Evolutionary conservation across 345 rosid genomes (phyloP), one percentile per base, ranked within the genome.

Genomic region (Camelina neglecta): DNA sequence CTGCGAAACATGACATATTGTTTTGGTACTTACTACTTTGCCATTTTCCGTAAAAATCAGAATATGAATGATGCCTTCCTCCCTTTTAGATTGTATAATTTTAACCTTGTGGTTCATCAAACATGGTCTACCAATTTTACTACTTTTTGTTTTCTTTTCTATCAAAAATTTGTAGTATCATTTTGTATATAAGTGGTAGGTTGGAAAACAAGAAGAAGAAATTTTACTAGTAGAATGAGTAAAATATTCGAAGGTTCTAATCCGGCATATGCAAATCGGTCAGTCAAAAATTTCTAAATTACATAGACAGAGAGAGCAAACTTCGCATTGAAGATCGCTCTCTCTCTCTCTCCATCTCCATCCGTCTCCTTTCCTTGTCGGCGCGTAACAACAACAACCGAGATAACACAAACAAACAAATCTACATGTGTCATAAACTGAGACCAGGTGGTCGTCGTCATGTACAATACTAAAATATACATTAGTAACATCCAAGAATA

Each of bases 381-480:
- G 66, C 51, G 65, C 18, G 42, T 35, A 38, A 47, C 49, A 65
- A 72, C 69, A 61, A 7, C 48, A 65, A 56, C 65, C 33, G 47
- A 73, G 33, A 73, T 20, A 55, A 35, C 49, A 23, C 29, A 60
- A 60, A 10, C 51, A 51, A 45, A 35, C 18, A 57, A n/a, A n/a
- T 8, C 23, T 45, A 7, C 53, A 62, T 62, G 54, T 62, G 76
- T 51, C 69, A 11, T 4, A 16, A 18, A 1, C 11, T 23, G 50
- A 58, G 35, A 47, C 9, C 26, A 58, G 60, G 67, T 66, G 42
- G 60, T 58, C 53, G 60, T 58, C 53, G 44, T 66, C 72, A 74
- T 45, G 38, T 35, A 35, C 38, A 35, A 35, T 26, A 24, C 76
- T 72, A 38, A 6, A 13, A 29, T 13, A 56, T 26, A 38, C 21